Evolutionary conservation across 177 flowering plant genomes (phyloP), one percentile per base, ranked within the genome.

Genomic region (Vitis hybrid): DNA sequence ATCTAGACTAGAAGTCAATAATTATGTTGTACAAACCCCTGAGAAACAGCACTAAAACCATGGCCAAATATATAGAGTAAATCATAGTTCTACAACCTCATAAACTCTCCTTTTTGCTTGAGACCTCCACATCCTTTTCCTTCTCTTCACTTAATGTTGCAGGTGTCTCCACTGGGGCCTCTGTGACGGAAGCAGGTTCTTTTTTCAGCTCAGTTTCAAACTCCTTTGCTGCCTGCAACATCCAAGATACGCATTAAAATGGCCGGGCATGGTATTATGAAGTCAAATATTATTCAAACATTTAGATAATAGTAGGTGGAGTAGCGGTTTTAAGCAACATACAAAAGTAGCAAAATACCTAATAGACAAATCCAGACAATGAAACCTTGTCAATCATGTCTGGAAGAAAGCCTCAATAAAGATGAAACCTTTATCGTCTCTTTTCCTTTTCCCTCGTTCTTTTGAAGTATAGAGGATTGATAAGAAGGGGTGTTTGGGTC

Each of bases 201-300:
- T 88, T 87, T 70, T 87, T 90, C 62, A 90, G 76, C 77, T 89
- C 94, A 1, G 94, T 66, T 74, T 89, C 94, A 13, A 90, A 88
- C 75, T 90, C 92, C 73, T 90, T 90, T 2, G 94, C 92, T 61
- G 94, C 94, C 94, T 90, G 86, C 65, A 73, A 70, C 15, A 69
- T 52, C 15, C 6, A 19, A 20, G 48, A 61, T 62, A 29, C 29
- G 4, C 29, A 5, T 39, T 39, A 39, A 7, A 39, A 39, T 39
- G 45, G 48, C 48, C 48, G 48, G 48, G 48, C 48, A 39, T 39
- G 48, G 48, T 39, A 8, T 39, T 39, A 5, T 39, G 2, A 39
- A 39, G 48, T 39, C 48, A 39, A 39, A 39, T 39, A 39, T 39
- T 39, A 39, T 39, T 39, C 48, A 39, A 39, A 39, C 31, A 29